A percentile compares a stretch with the other conserved stretches of the same genome.
Evolutionary conservation across 129 eudicot genomes (phyloP).

Genomic region (Silybum marianum): DNA sequence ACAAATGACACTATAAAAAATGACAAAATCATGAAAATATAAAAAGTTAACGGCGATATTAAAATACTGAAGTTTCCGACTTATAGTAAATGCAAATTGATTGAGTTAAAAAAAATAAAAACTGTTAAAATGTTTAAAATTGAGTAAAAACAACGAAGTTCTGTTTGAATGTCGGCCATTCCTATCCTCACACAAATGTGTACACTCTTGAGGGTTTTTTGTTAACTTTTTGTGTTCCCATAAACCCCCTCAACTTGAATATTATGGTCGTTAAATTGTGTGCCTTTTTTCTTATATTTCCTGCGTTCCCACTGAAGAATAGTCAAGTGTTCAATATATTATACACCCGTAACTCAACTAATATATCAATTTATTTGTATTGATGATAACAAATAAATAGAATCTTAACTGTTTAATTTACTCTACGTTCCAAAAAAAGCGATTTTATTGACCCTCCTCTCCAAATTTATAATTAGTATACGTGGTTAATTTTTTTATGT

Average conservation of each 20-base stretch:
- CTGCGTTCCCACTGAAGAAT: neutral
- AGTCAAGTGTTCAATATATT: neutral
- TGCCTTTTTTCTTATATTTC: neutral
- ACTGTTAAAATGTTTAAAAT: too few species aligned
- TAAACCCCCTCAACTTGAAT: neutral
- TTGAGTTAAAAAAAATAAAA: too few species aligned
- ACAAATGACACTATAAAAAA: too few species aligned
- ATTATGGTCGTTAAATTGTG: neutral
- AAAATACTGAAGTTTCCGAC: too few species aligned
- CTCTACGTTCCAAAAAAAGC: neutral
- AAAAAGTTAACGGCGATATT: too few species aligned
- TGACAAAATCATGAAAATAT: too few species aligned
- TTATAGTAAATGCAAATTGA: too few species aligned
- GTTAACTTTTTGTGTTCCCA: neutral
- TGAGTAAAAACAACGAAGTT: neutral
- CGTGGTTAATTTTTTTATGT: too few species aligned
- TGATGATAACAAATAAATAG: too few species aligned
- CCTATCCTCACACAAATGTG: neutral
- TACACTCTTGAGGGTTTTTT: neutral
- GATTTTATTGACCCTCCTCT: neutral
- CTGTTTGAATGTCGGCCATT: neutral
- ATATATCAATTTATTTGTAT: too few species aligned
- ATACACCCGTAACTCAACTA: too few species aligned
- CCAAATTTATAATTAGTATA: neutral
- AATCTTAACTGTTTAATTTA: too few species aligned